Base-by-base conservation (phyloP, 2,329 filamentous ascomycete species). In the Zarea fungicola region DNA sequence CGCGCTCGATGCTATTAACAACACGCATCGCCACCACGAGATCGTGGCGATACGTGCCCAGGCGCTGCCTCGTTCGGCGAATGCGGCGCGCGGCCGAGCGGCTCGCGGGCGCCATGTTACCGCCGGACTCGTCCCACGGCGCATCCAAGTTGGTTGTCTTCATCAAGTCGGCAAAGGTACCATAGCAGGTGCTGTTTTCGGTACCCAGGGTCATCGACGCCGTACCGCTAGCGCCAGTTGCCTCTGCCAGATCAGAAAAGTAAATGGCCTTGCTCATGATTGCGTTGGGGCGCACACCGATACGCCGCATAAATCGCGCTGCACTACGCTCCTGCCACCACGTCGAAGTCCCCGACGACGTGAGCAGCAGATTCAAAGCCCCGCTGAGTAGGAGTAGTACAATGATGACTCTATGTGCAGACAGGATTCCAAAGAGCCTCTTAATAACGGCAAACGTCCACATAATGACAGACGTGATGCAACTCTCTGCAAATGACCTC, bases 281-380 rank as follows among this genome's bases (percentile, higher is more conserved):
- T 18, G 77, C 67, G 56, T 95, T 86, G 7, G 91, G 89, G 3
- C 80, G 78, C 7, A 97, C 83, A 9, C 92, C 92, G 13, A 97
- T 70, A 11, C 84, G 77, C 28, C 74, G 73, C 89, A 99, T 93
- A 65, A 92, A 96, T 34, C 76, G 83, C 14, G 78, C 79, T 1
- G 91, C 89, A 52, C 81, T 84, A 50, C 89, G 81, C 68, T 97
- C 92, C 39, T 80, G 77, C 86, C 88, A 96, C 90, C 90, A 97
- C 2, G 78, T 74, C 58, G 83, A 81, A 6, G 80, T 80, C 61
- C 89, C 83, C 54, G 84, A 81, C 11, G 85, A 87, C 1, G 87
- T 83, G 60, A 91, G 81, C 56, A 90, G 76, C 19, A 85, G 67
- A 60, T 97, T 97, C 42, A 82, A 76, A 10, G 89, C 60, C 11